Percentiles rank a stretch among this genome's conserved stretches.
Conservation (phyloP, 257 asterid species). For the Jasminum sambac region DNA sequence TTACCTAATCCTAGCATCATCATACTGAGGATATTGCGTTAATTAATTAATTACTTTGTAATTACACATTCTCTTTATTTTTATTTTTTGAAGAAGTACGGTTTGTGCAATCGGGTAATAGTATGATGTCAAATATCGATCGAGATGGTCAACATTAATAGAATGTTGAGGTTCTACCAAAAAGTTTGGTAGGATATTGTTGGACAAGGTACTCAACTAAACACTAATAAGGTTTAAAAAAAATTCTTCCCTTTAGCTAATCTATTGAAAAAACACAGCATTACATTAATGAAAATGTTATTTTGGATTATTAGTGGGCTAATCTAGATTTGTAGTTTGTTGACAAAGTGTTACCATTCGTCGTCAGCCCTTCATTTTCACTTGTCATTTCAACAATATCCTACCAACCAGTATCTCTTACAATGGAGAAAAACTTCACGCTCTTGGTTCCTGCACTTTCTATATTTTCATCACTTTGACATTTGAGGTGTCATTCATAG, state of each 20-base stretch:
- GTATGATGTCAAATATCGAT: not conserved
- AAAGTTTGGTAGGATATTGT: constrained; percentile 4
- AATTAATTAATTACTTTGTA: too few species aligned
- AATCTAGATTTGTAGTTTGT: not conserved
- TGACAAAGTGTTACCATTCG: not conserved
- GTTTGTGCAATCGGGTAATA: too few species aligned
- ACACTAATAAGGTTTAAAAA: not conserved
- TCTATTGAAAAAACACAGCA: not conserved
- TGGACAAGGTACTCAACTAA: not conserved
- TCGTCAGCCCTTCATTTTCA: constrained; percentile 1
- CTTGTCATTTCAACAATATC: constrained; percentile 18
- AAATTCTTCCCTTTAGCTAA: not conserved
- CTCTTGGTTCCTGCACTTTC: too few species aligned
- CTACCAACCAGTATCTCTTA: constrained; percentile 14
- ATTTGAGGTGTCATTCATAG: too few species aligned
- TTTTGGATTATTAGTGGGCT: not conserved
- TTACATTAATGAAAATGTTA: not conserved
- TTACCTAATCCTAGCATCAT: too few species aligned
- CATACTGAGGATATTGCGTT: too few species aligned
- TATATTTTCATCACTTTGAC: too few species aligned
- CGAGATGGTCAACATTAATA: not conserved
- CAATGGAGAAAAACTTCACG: too few species aligned
- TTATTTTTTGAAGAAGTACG: too few species aligned
- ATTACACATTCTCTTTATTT: too few species aligned
- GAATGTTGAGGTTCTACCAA: not conserved